Base-by-base conservation (phyloP, 371 early-diverging fungal species). In the Capillidium heterosporum region DNA sequence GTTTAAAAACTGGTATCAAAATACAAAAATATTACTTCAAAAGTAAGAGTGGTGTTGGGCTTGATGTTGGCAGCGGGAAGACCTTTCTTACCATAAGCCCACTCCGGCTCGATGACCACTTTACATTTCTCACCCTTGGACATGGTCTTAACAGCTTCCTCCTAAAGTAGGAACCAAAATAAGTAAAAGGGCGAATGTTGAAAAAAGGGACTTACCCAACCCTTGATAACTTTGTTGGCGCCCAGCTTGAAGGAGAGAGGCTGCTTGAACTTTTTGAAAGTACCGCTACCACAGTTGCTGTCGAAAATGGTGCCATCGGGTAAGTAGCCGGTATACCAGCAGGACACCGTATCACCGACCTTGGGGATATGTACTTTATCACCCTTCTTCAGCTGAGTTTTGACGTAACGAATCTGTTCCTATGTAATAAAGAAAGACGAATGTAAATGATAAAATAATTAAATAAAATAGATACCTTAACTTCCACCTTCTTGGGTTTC, bases 291-390 rank as follows among this genome's bases (percentile, higher is more conserved):
- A 2, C 21, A 66, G 61, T 81, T 81, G 49, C 72, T 70, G 58
- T 83, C 84, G 57, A 83, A 83, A 19, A 77, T 66, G 19, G 63
- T 74, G 40, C 81, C 81, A 58, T 81, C 71, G 52, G 73, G 71
- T 53, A 83, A 65, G 58, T 56, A 66, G 1, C 84, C 84, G 3
- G 76, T 81, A 65, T 83, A 59, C 57, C 60, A 19, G 69, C 71
- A 57, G 21, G 27, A 28, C 26, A 65, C 24, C 62, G 62, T 48
- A 57, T 58, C 35, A 62, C 71, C 40, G 19, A 54, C 58, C 15
- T 32, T 21, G 28, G 48, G 23, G 43, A 50, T 23, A 15, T 29
- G 19, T 19, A 58, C 67, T 23, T 68, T 72, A 61, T 78, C 74
- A 44, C 80, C 81, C 67, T 81, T 81, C 32, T 57, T 63, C 24